Percentiles rank a stretch among this genome's conserved stretches.
phyloP scores from a whole-genome alignment of 352 stramenopile species.

The Globisporangium abappressorium region DNA sequence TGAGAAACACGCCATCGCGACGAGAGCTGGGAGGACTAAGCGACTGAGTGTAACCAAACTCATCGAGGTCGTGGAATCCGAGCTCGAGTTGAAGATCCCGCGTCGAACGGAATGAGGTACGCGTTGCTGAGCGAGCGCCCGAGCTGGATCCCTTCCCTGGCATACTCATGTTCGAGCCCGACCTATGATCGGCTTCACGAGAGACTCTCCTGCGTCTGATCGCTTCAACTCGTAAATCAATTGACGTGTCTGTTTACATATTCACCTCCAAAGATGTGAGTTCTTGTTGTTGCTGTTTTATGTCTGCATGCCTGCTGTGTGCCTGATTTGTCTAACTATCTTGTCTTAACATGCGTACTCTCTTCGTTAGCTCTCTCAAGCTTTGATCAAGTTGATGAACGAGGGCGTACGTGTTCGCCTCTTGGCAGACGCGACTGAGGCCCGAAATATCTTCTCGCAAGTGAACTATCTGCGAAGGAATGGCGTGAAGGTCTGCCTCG shows the following conservation, averaged over 20 bases:
- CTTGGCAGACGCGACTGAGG: too few species aligned
- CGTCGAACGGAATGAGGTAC: not conserved
- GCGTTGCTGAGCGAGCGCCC: not conserved
- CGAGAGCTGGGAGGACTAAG: too few species aligned
- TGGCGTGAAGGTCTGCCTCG: too few species aligned
- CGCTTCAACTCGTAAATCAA: not conserved
- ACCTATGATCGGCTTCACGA: not conserved
- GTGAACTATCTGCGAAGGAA: too few species aligned
- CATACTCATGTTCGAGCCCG: too few species aligned
- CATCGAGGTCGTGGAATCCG: not conserved
- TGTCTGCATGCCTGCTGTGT: not conserved
- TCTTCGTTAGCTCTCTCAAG: not conserved
- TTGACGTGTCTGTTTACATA: not conserved
- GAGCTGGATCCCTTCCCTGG: too few species aligned
- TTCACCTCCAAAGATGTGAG: not conserved
- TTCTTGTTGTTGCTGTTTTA: not conserved
- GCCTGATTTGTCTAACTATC: not conserved
- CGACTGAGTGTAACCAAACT: too few species aligned
- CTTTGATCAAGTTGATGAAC: not conserved
- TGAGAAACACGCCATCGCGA: too few species aligned
- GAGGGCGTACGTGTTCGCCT: too few species aligned
- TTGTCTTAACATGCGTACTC: not conserved
- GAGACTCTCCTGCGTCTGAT: not conserved
- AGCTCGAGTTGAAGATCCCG: not conserved
- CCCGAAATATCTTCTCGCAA: too few species aligned